Base-by-base conservation (phyloP, 2,329 filamentous ascomycete genomes). In the Diaporthe sp. region DNA sequence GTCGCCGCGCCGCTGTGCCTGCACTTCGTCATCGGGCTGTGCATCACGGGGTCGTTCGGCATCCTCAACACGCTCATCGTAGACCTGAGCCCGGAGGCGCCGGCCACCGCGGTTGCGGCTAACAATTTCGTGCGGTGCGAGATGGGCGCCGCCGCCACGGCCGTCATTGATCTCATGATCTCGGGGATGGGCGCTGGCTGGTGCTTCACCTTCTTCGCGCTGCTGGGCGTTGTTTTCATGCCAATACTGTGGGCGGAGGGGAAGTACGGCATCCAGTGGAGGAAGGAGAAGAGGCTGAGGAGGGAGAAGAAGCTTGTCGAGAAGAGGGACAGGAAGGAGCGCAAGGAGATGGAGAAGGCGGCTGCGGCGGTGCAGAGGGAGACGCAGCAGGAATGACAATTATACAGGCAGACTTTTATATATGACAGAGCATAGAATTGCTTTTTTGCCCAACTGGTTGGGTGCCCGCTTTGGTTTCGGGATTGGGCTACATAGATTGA, bases 61-160 rank as follows among this genome's bases (percentile, higher is more conserved):
- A 88, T 93, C 60, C 85, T 93, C n/a, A 90, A 89, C 78, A 91
- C 90, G 0, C 83, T 94, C 9, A 86, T 93, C 20, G 89, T 94
- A 1, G 92, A 94, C 77, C 82, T 93, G 2, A 90, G 92, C 77
- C 91, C 91, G 0, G 84, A 89, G 34, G 87, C 89, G 1, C 91
- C 91, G 0, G 90, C 91, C 0, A 92, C 91, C 0, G 90, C 90
- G 0, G 91, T 91, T 2, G 91, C 92, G 0, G 90, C 91, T 0
- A 92, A 92, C 77, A 93, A 93, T 77, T 83, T 94, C 4, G 87
- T 90, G 6, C 84, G 92, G n/a, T 93, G 92, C 80, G 82, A 91
- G 25, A 83, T 91, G 57, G 91, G 90, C 34, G 92, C 92, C 0
- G 88, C 85, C 1, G 88, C 88, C 4, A 91, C 90, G 31, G 90